phyloP scores from a whole-genome alignment of 2,329 filamentous ascomycete species.

The Fusarium concolor region DNA sequence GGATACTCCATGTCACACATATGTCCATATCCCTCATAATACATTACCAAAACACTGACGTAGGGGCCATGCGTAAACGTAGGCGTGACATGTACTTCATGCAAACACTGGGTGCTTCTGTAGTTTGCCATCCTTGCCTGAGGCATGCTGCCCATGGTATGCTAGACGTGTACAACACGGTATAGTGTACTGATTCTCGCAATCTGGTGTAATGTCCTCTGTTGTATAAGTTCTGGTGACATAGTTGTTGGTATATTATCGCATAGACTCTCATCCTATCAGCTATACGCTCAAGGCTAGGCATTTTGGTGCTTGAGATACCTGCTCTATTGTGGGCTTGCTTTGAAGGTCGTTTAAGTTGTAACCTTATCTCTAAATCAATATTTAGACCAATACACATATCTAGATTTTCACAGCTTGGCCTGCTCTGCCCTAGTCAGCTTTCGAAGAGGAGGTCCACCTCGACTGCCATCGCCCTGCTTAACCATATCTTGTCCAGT shows the following conservation, averaged over 20 bases:
- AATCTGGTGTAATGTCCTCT: no score
- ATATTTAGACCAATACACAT: not conserved
- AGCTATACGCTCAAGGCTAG: no score
- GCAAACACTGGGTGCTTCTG: not conserved
- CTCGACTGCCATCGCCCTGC: slow-evolving; percentile 48
- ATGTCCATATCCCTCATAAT: slow-evolving; percentile 37
- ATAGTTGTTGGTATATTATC: no score
- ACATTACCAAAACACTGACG: slow-evolving; percentile 37
- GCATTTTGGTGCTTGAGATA: not conserved
- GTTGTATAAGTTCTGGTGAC: no score
- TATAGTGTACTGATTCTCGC: no score
- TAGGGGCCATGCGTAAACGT: slow-evolving; percentile 42
- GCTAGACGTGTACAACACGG: no score
- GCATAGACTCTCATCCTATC: no score
- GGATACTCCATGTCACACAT: slow-evolving; percentile 35
- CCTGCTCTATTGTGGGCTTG: not conserved
- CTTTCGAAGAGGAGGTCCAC: slow-evolving; percentile 44
- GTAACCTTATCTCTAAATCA: not conserved
- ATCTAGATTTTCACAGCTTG: slow-evolving; percentile 34
- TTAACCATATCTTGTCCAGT: slow-evolving; percentile 25
- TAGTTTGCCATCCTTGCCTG: not conserved
- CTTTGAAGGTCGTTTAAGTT: no score
- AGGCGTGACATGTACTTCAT: slow-evolving; percentile 30
- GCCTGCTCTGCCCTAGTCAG: slow-evolving; percentile 45
- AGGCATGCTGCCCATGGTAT: not conserved